Conservation (phyloP, 129 eudicot species). For the Mikania micrantha region DNA sequence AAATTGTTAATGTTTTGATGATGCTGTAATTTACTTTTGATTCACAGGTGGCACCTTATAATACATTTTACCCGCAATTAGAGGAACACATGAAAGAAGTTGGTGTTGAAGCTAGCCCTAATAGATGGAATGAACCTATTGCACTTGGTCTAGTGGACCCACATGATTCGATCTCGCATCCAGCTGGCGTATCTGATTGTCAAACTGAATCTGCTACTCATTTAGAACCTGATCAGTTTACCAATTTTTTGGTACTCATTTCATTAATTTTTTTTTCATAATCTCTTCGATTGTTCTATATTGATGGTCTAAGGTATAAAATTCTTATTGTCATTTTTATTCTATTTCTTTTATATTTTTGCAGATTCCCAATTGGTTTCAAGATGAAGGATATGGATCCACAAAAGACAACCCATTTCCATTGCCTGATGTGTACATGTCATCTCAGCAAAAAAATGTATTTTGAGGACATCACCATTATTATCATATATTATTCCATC, state of each 20-base stretch:
- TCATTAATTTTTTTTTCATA: neutral
- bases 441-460: constrained; percentile 79
- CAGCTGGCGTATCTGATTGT: constrained; percentile 39
- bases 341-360: neutral
- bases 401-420: constrained; percentile 91
- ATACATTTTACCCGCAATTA: constrained; percentile 77
- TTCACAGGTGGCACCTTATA: constrained; percentile 92
- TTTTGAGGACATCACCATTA: neutral
- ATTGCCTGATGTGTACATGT: constrained; percentile 77
- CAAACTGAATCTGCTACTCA: constrained; percentile 53
- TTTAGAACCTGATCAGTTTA: constrained; percentile 81
- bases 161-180: constrained; percentile 33
- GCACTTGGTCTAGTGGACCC: constrained; percentile 38
- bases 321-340: neutral
- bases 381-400: constrained; percentile 56
- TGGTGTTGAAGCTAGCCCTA: constrained; percentile 63
- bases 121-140: constrained; percentile 62
- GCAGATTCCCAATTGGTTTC: constrained; percentile 90
- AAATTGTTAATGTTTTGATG: neutral
- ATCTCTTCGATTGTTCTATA: neutral
- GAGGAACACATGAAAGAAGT: constrained; percentile 86
- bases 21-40: neutral
- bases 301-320: neutral
- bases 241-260: constrained; percentile 67
- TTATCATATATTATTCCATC: neutral